These are phyloP conservation scores for Penicillium capsulatum DNA, from an alignment of 2,329 filamentous ascomycete genomes.

Conservation along the genomic window DNA sequence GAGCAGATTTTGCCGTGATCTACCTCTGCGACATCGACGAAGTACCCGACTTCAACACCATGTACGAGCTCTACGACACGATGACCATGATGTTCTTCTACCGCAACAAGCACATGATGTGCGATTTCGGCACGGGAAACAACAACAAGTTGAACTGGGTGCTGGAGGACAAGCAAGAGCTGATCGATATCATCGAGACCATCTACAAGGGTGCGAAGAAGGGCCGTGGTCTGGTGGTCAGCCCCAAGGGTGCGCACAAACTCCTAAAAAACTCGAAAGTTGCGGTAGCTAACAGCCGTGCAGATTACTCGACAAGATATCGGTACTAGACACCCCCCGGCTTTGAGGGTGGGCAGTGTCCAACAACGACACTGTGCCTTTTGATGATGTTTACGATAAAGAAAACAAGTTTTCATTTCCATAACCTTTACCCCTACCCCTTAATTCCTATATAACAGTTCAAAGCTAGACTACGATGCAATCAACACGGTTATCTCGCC, in stretches of 20 bases:
- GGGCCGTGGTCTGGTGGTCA: conserved; percentile 90
- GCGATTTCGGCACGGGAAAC: conserved; percentile 93
- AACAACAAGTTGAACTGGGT: conserved; percentile 99
- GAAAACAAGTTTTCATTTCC: no score
- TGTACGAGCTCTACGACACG: conserved; percentile 87
- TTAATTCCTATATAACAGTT: no score
- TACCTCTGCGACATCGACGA: conserved; percentile 92
- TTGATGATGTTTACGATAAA: conserved; percentile 21
- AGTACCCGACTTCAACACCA: conserved; percentile 89
- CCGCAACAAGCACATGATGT: conserved; percentile 93
- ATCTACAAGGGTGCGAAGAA: conserved; percentile 99
- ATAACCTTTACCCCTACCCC: no score
- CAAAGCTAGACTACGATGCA: no score
- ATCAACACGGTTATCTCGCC: no score
- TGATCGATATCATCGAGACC: conserved; percentile 97
- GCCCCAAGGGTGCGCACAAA: conserved; percentile 67
- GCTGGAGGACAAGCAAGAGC: conserved; percentile 93
- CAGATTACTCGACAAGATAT: conserved; percentile 64
- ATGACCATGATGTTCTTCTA: conserved; percentile 71
- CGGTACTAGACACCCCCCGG: conserved; percentile 49
- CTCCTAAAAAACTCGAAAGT: background rate
- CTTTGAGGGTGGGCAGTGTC: conserved; percentile 1
- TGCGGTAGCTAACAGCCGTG: conserved; percentile 4
- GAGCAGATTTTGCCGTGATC: conserved; percentile 54
- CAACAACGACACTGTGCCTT: conserved; percentile 1